Base-by-base conservation (phyloP, 495 filamentous ascomycete species). In the Penicillium flavigenum region DNA sequence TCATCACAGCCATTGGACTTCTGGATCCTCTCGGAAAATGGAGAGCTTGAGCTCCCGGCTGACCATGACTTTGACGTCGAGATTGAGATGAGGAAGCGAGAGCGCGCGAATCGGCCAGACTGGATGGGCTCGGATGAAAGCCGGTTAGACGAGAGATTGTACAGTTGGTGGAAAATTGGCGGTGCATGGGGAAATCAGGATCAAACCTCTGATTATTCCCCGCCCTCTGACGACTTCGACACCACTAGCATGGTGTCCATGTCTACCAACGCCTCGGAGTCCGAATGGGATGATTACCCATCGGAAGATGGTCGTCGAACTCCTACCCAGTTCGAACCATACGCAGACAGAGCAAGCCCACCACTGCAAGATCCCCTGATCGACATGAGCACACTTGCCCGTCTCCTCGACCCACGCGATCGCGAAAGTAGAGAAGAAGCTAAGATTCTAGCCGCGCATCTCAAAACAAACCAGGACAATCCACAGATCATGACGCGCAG, bases 101-200 rank as follows among this genome's bases (percentile, higher is more conserved):
- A 76, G 38, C 62, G 46, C 58, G 83, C 44, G 55, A 71, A 60
- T 48, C 54, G 62, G 31, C 55, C 60, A 27, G 47, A 48, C 44
- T 76, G 72, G 72, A 67, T 62, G 47, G 51, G 63, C 27, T 56
- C 68, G 27, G 74, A 84, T 45, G 91, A 93, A 49, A 75, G 79
- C n/a, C 82, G 83, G 44, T 72, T 96, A 5, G 87, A 89, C 58
- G 78, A 83, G 2, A 86, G 79, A 44, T 72, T 96, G 4, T 96
- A 96, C 70, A 73, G 72, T 12, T 92, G 91, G 83, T 96, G 89
- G 86, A 83, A 85, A 38, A 67, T 74, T 20, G 89, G 87, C 19
- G 91, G 89, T 29, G 90, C 88, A 69, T 96, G 88, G 86, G 92
- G 92, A 1, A 85, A 83, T 27, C 79, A 85, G 27, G 92, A 97